Conservation (phyloP, 2,329 filamentous ascomycete genomes). For the Mycocentrospora acerina region DNA sequence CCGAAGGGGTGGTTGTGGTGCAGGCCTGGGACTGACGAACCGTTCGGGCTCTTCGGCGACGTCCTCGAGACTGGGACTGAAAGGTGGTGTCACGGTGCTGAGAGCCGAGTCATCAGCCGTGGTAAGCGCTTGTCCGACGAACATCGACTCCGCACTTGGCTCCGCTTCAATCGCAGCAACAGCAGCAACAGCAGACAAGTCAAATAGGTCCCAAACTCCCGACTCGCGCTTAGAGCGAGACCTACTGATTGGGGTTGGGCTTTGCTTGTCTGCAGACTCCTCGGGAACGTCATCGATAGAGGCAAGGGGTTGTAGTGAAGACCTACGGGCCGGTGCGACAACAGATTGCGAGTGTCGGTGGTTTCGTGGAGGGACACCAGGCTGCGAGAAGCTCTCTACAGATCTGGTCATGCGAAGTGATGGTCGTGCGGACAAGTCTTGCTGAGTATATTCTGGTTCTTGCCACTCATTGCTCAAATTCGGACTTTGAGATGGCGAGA, state of each 20-base stretch:
- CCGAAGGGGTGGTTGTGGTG: conserved; percentile 32
- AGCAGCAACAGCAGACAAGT: conserved; percentile 18
- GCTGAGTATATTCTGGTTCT: conserved; percentile 10
- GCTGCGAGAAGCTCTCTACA: conserved; percentile 59
- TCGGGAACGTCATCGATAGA: conserved; percentile 24
- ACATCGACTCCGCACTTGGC: conserved; percentile 22
- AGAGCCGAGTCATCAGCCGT: conserved; percentile 46
- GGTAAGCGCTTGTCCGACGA: conserved; percentile 44
- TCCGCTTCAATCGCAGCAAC: no score
- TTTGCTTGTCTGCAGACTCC: conserved; percentile 5
- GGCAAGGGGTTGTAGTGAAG: conserved; percentile 32
- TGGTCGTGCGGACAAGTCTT: conserved; percentile 12
- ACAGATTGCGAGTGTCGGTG: conserved; percentile 43
- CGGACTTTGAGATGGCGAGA: conserved; percentile 29
- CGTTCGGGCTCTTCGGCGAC: conserved; percentile 41
- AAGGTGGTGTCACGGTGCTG: conserved; percentile 43
- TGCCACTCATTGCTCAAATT: conserved; percentile 11
- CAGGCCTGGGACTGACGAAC: conserved; percentile 37
- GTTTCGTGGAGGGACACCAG: conserved; percentile 46
- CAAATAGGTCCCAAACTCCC: conserved; percentile 35
- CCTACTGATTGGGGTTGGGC: conserved; percentile 1
- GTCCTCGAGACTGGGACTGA: conserved; percentile 42
- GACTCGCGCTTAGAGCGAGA: conserved; percentile 31
- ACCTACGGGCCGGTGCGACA: conserved; percentile 43
- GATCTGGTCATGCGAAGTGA: conserved; percentile 35